Evolutionary conservation across 1,284 basidiomycete genomes (phyloP).

Genomic region (Ustilago cynodontis): DNA sequence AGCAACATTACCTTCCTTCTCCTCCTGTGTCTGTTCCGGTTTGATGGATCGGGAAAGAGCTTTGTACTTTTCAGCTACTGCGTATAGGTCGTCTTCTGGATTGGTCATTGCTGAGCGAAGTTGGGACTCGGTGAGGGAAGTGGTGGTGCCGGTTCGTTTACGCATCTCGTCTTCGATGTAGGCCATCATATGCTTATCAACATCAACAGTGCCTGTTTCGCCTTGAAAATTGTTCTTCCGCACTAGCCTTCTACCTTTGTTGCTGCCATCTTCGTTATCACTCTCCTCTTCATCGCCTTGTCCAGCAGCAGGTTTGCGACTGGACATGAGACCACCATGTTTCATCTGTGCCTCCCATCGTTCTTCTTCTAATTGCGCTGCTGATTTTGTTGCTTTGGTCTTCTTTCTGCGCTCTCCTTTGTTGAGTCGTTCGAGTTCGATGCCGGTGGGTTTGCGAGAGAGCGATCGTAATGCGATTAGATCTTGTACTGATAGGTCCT

Average conservation of each 20-base stretch:
- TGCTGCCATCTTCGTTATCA: slow-evolving; percentile 59
- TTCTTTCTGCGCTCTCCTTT: slow-evolving; percentile 85
- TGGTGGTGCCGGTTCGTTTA: slow-evolving; percentile 72
- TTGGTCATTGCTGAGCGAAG: slow-evolving; percentile 70
- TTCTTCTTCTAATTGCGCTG: slow-evolving; percentile 19
- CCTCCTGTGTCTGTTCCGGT: slow-evolving; percentile 72
- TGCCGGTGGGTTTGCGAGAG: slow-evolving; percentile 79
- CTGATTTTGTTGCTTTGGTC: slow-evolving; percentile 71
- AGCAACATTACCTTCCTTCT: slow-evolving; percentile 90
- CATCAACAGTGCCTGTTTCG: slow-evolving; percentile 93
- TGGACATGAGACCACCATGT: slow-evolving; percentile 33
- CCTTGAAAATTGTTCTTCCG: slow-evolving; percentile 93
- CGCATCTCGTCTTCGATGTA: slow-evolving; percentile 95
- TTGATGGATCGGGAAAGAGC: slow-evolving; percentile 70
- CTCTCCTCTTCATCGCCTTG: slow-evolving; percentile 12
- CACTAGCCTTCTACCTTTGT: slow-evolving; percentile 73
- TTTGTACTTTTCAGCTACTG: slow-evolving; percentile 78
- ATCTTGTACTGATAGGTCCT: slow-evolving; percentile 76
- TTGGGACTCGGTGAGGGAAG: not conserved
- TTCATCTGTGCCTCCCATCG: slow-evolving; percentile 54
- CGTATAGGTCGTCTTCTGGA: slow-evolving; percentile 84
- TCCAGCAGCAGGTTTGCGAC: not conserved
- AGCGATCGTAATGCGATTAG: slow-evolving; percentile 86
- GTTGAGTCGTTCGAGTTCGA: slow-evolving; percentile 85
- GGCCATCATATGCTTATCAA: slow-evolving; percentile 99